Conservation (phyloP, 1,139 yeast species). For the Geotrichum restrictum region DNA sequence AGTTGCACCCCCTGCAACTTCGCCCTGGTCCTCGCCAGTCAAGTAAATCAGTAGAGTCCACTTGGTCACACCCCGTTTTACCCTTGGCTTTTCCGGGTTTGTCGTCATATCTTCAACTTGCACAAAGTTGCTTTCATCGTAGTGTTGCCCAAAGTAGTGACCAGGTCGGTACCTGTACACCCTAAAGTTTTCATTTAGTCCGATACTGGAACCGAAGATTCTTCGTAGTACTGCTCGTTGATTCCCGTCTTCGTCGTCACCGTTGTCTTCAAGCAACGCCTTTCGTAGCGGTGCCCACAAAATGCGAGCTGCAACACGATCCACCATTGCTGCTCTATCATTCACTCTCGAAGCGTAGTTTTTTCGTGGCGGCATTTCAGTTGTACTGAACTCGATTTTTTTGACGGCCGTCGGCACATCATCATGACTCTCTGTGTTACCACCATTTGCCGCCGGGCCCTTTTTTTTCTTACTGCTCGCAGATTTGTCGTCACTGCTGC, state of each 20-base stretch:
- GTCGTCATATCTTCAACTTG: conserved; percentile 20
- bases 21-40: conserved; percentile 50
- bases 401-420: background rate
- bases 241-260: conserved; percentile 20
- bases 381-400: conserved; percentile 22
- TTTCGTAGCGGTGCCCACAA: conserved; percentile 47
- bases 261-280: conserved; percentile 16
- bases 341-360: conserved; percentile 59
- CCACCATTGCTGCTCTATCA: conserved; percentile 49
- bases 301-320: conserved; percentile 41
- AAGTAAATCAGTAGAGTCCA: conserved; percentile 62
- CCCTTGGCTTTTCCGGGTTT: conserved; percentile 3
- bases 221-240: conserved; percentile 24
- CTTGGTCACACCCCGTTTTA: conserved; percentile 43
- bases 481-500: conserved; percentile 42
- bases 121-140: conserved; percentile 55
- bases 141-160: conserved; percentile 61
- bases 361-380: conserved; percentile 31
- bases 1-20: conserved; percentile 61
- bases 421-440: too few relatives aligned
- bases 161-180: conserved; percentile 56
- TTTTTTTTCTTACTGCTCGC: background rate
- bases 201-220: conserved; percentile 44
- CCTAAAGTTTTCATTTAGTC: conserved; percentile 56
- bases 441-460: background rate